Evolutionary conservation across 768 basidiomycete genomes (phyloP).

Genomic region (Lactarius hengduanensis): DNA sequence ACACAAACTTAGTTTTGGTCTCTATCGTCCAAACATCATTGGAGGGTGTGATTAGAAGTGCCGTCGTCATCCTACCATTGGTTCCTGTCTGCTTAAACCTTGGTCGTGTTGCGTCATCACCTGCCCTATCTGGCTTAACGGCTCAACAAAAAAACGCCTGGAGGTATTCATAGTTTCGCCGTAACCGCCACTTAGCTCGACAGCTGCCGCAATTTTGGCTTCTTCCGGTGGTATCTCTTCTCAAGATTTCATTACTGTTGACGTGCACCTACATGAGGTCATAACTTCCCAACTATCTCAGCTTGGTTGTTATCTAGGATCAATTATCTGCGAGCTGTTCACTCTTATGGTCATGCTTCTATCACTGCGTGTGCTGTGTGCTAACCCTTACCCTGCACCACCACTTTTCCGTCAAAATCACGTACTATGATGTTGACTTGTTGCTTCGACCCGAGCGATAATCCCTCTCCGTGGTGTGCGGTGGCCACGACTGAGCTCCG

Average conservation of each 20-base stretch:
- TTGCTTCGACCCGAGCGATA: constrained; percentile 4
- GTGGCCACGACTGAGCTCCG: constrained; percentile 5
- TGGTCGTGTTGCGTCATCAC: constrained; percentile 20
- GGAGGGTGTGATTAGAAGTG: constrained; percentile 10
- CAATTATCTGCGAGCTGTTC: constrained; percentile 9
- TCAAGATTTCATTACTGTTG: constrained; percentile 12
- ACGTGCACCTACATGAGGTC: constrained; percentile 20
- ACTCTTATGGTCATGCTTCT: constrained; percentile 13
- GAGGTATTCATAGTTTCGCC: constrained; percentile 17
- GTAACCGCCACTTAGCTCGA: constrained; percentile 1
- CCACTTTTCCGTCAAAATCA: constrained; percentile 7
- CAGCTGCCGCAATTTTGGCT: constrained; percentile 15
- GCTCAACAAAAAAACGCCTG: constrained; percentile 7
- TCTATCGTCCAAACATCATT: constrained; percentile 18
- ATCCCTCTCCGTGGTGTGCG: constrained; percentile 12
- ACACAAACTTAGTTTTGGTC: constrained; percentile 17
- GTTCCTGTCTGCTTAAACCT: constrained; percentile 16
- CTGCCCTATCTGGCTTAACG: constrained; percentile 20
- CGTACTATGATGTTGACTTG: constrained; percentile 6
- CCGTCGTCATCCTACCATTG: constrained; percentile 19
- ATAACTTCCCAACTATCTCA: constrained; percentile 14
- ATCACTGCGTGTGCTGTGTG: constrained; percentile 12
- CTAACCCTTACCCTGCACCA: neutral
- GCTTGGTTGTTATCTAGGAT: constrained; percentile 12
- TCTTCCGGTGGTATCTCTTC: constrained; percentile 12